phyloP scores from a whole-genome alignment of 139 green algal species.

The Closterium sp. region DNA sequence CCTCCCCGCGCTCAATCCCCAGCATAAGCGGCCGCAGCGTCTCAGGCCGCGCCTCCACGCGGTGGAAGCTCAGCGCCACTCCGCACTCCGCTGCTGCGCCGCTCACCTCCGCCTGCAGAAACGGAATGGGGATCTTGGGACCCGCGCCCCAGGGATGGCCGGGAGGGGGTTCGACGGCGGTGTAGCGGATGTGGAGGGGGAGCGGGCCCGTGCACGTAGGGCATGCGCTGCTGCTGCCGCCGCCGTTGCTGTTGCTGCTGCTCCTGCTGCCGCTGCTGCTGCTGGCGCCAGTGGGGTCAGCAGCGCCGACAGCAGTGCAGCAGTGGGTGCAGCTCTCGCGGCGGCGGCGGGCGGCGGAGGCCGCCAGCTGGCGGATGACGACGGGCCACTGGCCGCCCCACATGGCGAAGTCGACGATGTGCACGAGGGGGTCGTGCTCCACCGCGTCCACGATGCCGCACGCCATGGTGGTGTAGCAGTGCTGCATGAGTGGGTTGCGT shows the following conservation, averaged over 20 bases:
- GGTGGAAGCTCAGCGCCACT: neutral
- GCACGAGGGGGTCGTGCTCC: neutral
- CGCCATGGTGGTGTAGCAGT: neutral
- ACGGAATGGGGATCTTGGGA: neutral
- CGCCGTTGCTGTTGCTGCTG: too few species aligned
- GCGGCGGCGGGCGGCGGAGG: too few species aligned
- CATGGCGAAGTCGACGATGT: constrained; percentile 37
- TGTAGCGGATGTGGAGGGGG: constrained; percentile 11
- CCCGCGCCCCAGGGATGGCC: neutral
- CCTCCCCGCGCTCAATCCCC: neutral
- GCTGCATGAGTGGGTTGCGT: neutral
- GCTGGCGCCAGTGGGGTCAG: too few species aligned
- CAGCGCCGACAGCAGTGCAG: too few species aligned
- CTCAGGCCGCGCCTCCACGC: neutral
- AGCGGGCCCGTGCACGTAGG: neutral
- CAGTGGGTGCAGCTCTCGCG: too few species aligned
- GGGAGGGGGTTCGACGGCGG: neutral
- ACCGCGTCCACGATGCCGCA: constrained; percentile 17
- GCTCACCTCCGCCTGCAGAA: neutral
- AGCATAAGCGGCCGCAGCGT: neutral
- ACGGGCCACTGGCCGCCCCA: constrained; percentile 1
- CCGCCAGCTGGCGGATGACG: constrained; percentile 7
- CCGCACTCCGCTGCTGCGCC: neutral
- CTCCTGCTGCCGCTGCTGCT: too few species aligned
- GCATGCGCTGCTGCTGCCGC: too few species aligned